phyloP scores from a whole-genome alignment of 495 filamentous ascomycete genomes.

The Talaromyces thailandensis region DNA sequence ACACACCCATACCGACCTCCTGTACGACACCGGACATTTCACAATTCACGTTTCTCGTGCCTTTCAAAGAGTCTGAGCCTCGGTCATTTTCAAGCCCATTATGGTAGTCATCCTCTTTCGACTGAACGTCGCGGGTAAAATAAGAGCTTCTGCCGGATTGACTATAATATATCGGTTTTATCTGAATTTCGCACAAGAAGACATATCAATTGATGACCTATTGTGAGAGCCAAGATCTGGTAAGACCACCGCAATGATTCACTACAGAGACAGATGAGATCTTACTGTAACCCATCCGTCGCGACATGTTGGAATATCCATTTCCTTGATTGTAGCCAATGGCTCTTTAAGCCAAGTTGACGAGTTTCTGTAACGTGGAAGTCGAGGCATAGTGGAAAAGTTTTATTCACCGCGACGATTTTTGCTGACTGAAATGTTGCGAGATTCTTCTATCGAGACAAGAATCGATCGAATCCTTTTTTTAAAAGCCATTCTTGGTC shows the following conservation, averaged over 20 bases:
- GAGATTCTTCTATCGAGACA: background rate
- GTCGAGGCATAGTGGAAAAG: background rate
- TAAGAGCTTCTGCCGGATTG: background rate
- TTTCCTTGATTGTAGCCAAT: background rate
- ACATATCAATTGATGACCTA: conserved; percentile 1
- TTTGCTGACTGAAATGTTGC: background rate
- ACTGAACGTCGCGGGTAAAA: background rate
- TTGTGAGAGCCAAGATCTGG: background rate
- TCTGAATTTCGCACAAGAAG: background rate
- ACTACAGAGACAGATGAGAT: background rate
- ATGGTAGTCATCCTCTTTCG: background rate
- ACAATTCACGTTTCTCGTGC: background rate
- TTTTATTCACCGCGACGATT: background rate
- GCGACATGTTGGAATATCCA: background rate
- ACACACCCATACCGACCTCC: background rate
- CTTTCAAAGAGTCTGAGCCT: background rate
- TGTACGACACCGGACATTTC: background rate
- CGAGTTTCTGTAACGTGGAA: background rate
- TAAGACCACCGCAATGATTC: background rate
- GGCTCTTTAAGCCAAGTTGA: background rate
- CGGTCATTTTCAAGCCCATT: background rate
- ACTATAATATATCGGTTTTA: background rate
- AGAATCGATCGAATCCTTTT: background rate
- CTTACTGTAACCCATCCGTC: background rate
- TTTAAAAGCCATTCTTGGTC: background rate